Percentiles rank a stretch among this genome's conserved stretches.
These are phyloP conservation scores for Sporothrix brasiliensis DNA, from an alignment of 2,329 filamentous ascomycete species.

Conservation along the genomic window DNA sequence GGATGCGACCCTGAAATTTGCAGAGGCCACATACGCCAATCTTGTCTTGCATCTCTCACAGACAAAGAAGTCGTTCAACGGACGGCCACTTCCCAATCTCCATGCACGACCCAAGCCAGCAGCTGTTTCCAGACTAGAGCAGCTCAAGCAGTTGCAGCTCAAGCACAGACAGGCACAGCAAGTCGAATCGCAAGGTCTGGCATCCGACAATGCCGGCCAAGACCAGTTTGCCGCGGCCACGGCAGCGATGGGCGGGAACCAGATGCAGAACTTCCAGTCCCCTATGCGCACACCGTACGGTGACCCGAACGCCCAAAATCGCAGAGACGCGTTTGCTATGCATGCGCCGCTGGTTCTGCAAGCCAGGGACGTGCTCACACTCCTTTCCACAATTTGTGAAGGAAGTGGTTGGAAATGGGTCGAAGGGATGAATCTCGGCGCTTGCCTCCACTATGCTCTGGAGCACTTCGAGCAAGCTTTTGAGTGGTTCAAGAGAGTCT, in stretches of 20 bases:
- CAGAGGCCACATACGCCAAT: conserved; percentile 73
- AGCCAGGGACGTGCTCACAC: conserved; percentile 69
- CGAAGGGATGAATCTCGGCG: conserved; percentile 87
- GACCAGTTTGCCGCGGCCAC: background rate
- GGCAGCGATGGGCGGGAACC: conserved; percentile 30
- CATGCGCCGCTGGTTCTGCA: conserved; percentile 46
- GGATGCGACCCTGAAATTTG: conserved; percentile 68
- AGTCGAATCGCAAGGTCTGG: conserved; percentile 5
- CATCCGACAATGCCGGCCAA: background rate
- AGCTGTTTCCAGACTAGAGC: conserved; percentile 59
- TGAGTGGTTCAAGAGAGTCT: conserved; percentile 71
- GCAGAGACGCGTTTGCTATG: conserved; percentile 45
- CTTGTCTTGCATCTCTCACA: conserved; percentile 67
- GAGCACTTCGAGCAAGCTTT: conserved; percentile 79
- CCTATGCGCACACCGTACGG: conserved; percentile 34
- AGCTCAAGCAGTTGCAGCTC: conserved; percentile 38
- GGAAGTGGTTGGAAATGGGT: conserved; percentile 86
- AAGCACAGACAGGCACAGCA: conserved; percentile 24
- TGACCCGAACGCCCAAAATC: conserved; percentile 21
- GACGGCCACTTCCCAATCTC: conserved; percentile 45
- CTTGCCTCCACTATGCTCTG: conserved; percentile 88
- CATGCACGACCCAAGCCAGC: conserved; percentile 53
- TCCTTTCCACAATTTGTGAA: conserved; percentile 73
- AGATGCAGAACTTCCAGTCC: conserved; percentile 27
- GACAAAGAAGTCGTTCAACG: conserved; percentile 54